Conservation (phyloP, 2,329 filamentous ascomycete genomes). For the Escovopsis sp. region DNA sequence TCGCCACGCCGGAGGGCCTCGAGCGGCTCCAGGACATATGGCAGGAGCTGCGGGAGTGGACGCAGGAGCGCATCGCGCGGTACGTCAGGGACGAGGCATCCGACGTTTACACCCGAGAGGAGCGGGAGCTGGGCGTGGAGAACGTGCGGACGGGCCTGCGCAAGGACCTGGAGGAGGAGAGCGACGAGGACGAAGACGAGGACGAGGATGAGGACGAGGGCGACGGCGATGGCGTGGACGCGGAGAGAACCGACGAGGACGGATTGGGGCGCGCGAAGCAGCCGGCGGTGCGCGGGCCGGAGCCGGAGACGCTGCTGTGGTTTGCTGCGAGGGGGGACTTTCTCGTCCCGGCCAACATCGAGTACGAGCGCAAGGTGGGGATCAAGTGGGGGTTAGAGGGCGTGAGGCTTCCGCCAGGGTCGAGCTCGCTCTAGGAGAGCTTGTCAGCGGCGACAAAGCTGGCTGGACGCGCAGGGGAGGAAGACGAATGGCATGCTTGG, state of each 20-base stretch:
- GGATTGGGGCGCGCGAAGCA: constrained; percentile 7
- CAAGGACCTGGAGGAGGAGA: constrained; percentile 35
- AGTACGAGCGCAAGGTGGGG: constrained; percentile 23
- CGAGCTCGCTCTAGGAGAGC: constrained; percentile 4
- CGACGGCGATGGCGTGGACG: constrained; percentile 12
- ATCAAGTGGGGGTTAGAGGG: constrained; percentile 19
- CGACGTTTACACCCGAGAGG: constrained; percentile 59
- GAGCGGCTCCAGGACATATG: constrained; percentile 39
- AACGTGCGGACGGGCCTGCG: constrained; percentile 58
- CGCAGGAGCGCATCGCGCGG: constrained; percentile 22
- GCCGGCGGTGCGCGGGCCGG: constrained; percentile 18
- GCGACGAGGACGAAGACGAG: constrained; percentile 42
- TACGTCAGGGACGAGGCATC: constrained; percentile 28
- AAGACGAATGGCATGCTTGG: no score
- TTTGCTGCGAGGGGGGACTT: constrained; percentile 29
- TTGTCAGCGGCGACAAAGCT: no score
- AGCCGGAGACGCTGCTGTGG: constrained; percentile 33
- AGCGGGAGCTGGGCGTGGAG: constrained; percentile 48
- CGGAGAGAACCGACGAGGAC: constrained; percentile 5
- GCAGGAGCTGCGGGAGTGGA: constrained; percentile 29
- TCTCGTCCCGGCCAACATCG: constrained; percentile 28
- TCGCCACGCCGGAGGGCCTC: constrained; percentile 28
- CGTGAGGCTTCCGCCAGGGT: constrained; percentile 17
- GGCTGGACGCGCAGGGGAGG: no score
- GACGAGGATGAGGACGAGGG: constrained; percentile 35